A percentile compares a stretch with the other conserved stretches of the same genome.
These are phyloP conservation scores for Fusarium albidum DNA, from an alignment of 2,329 filamentous ascomycete genomes.

Conservation along the genomic window DNA sequence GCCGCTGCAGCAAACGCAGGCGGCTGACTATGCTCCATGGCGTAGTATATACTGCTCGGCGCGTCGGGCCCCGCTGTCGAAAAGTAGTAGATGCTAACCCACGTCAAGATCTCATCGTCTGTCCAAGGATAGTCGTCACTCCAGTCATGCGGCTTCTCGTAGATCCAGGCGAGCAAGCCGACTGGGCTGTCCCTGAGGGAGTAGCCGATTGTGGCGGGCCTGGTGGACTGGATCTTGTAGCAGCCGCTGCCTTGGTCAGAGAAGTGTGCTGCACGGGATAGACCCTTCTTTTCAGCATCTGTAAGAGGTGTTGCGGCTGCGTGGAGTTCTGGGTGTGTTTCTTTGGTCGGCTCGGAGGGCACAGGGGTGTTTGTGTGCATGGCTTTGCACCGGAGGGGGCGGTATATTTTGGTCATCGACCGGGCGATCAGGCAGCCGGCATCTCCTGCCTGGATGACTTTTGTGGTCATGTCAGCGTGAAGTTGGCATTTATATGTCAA, in stretches of 20 bases:
- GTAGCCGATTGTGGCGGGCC: constrained; percentile 1
- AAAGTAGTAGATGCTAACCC: constrained; percentile 78
- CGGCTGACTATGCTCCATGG: constrained; percentile 55
- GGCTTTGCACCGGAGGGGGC: constrained; percentile 5
- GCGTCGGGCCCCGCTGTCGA: constrained; percentile 68
- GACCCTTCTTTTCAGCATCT: not conserved
- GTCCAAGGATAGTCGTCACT: constrained; percentile 76
- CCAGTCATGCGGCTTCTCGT: constrained; percentile 83
- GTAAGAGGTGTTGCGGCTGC: not conserved
- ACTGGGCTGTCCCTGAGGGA: constrained; percentile 69
- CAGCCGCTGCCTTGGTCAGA: constrained; percentile 26
- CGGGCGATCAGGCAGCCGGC: constrained; percentile 8
- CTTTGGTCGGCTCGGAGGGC: not conserved
- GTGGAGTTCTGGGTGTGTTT: not conserved
- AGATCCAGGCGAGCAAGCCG: constrained; percentile 77
- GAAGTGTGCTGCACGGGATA: not conserved
- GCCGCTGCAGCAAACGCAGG: not conserved
- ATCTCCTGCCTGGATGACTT: constrained; percentile 19
- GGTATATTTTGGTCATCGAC: constrained; percentile 9
- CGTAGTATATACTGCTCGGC: constrained; percentile 75
- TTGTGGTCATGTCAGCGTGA: not conserved
- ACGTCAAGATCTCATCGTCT: constrained; percentile 77
- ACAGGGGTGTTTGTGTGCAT: constrained; percentile 11
- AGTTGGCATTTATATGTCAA: not conserved
- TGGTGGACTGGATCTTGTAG: constrained; percentile 4